A percentile compares a stretch with the other conserved stretches of the same genome.
These are phyloP conservation scores for Groenewaldozyma auringiensis DNA, from an alignment of 1,139 yeast species.

Conservation along the genomic window DNA sequence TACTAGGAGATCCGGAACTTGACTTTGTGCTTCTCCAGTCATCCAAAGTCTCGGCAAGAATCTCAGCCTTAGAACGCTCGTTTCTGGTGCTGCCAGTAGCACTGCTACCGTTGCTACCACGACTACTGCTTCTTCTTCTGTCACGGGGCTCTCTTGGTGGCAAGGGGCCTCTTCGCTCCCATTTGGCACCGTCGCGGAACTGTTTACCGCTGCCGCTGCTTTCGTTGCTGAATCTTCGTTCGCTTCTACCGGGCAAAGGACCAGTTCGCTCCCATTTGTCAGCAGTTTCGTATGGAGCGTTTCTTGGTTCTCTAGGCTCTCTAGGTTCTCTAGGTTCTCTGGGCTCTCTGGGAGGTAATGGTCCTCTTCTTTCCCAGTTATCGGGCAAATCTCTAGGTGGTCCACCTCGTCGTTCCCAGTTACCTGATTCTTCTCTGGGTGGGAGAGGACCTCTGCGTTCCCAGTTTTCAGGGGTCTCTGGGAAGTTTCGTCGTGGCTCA, in stretches of 20 bases:
- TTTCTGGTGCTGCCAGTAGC: conserved; percentile 13
- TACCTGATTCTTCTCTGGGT: conserved; percentile 14
- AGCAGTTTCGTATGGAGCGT: not conserved
- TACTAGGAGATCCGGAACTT: conserved; percentile 1
- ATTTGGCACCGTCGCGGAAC: conserved; percentile 13
- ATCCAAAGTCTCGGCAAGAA: conserved; percentile 12
- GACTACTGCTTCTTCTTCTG: conserved; percentile 11
- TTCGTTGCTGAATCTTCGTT: not conserved
- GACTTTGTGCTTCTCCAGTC: conserved; percentile 14
- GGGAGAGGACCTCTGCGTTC: conserved; percentile 29
- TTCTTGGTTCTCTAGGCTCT: not conserved
- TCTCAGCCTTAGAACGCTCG: conserved; percentile 8
- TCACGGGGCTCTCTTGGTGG: conserved; percentile 18
- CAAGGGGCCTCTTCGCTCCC: conserved; percentile 37
- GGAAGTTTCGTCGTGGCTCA: conserved; percentile 3
- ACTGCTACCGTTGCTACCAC: conserved; percentile 11
- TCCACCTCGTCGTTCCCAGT: conserved; percentile 19
- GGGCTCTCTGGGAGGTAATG: conserved; percentile 22
- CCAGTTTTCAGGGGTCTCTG: conserved; percentile 21
- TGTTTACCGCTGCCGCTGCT: not conserved
- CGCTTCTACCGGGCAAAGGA: not conserved
- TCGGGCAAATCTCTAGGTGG: conserved; percentile 25
- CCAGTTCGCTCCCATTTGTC: not conserved
- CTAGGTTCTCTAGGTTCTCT: conserved; percentile 3
- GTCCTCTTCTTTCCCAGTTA: conserved; percentile 41